Evolutionary conservation across 768 basidiomycete species (phyloP), one percentile per base, ranked within the genome.

Genomic region (Boletus subparvulus): DNA sequence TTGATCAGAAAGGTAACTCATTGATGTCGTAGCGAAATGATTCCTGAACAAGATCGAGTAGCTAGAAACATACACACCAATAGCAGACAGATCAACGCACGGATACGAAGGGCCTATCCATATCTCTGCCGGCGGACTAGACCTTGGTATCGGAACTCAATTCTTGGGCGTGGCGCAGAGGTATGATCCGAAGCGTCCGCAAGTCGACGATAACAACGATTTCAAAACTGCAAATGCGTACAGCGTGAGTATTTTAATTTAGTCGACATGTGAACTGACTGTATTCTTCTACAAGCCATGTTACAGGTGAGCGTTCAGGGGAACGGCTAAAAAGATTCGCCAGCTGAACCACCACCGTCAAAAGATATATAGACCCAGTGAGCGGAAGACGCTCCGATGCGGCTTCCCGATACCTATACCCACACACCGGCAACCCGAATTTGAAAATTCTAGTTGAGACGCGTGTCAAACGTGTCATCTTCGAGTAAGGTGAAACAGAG

Each of bases 301-400:
- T n/a, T n/a, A 39, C 39, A n/a, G n/a, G 39, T 39, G 10, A 39
- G 17, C 39, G 16, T 39, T 39, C 39, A 16, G 39, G 17, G n/a
- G n/a, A 39, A 36, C 35, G 13, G 14, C 35, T 28, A 11, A 36
- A 30, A n/a, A 14, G 3, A 32, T 12, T n/a, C 7, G 4, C 16
- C 6, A 42, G 13, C 4, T 36, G 11, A 54, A 10, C 40, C n/a
- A 1, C 4, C 4, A n/a, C 5, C 21, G 2, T 33, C 13, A 17
- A 14, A 42, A 58, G 56, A 39, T 55, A 55, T 39, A 37, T 55
- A 4, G 41, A 55, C 8, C 42, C 47, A 3, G 41, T 49, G 11
- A 58, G 14, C 13, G 56, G 56, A 32, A 58, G 17, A 36, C 56
- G 47, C 7, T 55, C 33, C 8, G 40, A 58, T 37, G 21, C 53